These are phyloP conservation scores for Blastobotrys buckinghamii DNA, from an alignment of 1,139 yeast genomes.

Conservation along the genomic window DNA sequence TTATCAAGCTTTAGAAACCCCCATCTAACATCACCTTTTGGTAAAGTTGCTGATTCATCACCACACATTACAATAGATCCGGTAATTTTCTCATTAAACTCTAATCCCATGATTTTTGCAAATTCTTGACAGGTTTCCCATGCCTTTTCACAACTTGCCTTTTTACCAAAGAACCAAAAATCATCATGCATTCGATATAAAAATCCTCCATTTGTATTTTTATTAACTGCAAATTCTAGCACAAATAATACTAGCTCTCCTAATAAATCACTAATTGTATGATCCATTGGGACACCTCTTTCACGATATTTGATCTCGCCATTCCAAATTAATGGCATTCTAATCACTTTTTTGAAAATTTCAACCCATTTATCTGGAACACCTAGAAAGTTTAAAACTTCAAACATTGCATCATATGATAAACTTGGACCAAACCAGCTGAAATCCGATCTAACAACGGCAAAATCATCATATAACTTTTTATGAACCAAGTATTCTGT, in stretches of 20 bases:
- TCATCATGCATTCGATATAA: conserved; percentile 20
- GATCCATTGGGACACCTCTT: conserved; percentile 17
- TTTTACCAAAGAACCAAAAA: conserved; percentile 20
- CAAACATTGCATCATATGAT: conserved; percentile 14
- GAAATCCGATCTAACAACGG: conserved; percentile 19
- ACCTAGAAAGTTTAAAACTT: conserved; percentile 17
- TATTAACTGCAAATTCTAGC: conserved; percentile 17
- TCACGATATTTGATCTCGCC: conserved; percentile 8
- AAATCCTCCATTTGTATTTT: conserved; percentile 13
- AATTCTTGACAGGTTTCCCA: conserved; percentile 17
- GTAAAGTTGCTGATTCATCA: conserved; percentile 7
- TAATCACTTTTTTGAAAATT: conserved; percentile 15
- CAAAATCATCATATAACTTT: conserved; percentile 13
- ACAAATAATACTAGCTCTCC: conserved; percentile 18
- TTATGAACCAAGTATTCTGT: conserved; percentile 14
- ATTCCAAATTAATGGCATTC: conserved; percentile 14
- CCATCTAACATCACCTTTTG: conserved; percentile 16
- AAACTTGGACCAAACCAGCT: conserved; percentile 20
- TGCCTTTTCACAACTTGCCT: conserved; percentile 14
- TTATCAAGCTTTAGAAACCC: conserved; percentile 15
- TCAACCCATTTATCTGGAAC: conserved; percentile 16
- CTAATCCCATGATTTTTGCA: conserved; percentile 16
- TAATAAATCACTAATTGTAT: conserved; percentile 15
- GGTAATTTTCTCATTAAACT: conserved; percentile 18
- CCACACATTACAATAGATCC: conserved; percentile 16